Percentiles rank a stretch among this genome's conserved stretches.
These are phyloP conservation scores for Cardamine occulta DNA, from an alignment of 345 rosid species.

Conservation along the genomic window DNA sequence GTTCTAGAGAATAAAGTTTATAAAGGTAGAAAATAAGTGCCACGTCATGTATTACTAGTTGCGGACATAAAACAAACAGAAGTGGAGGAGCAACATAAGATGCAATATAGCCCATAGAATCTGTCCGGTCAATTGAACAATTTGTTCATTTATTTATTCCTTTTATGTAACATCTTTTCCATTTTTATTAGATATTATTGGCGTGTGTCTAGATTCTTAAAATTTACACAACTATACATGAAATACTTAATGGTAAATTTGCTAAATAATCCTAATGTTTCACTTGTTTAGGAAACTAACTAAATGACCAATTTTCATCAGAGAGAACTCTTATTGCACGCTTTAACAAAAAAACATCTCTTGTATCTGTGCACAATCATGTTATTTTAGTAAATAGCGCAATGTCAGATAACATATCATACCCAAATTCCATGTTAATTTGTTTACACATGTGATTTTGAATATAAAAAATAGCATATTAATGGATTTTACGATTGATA, in stretches of 20 bases:
- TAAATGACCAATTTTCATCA: not conserved
- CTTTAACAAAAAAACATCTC: too few species aligned
- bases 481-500: not conserved
- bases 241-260: not conserved
- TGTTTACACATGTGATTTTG: not conserved
- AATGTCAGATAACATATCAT: not conserved
- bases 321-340: not conserved
- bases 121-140: slow-evolving; percentile 45
- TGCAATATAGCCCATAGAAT: slow-evolving; percentile 42
- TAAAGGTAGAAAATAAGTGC: slow-evolving; percentile 8
- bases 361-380: not conserved
- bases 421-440: not conserved
- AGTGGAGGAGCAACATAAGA: slow-evolving; percentile 45
- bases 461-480: not conserved
- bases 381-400: not conserved
- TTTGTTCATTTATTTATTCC: slow-evolving; percentile 27
- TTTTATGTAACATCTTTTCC: slow-evolving; percentile 27
- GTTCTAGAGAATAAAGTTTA: not conserved
- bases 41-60: slow-evolving; percentile 41
- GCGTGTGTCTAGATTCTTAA: not conserved
- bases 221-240: not conserved
- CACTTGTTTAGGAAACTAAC: not conserved
- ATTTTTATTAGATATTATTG: slow-evolving; percentile 21
- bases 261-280: not conserved
- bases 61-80: slow-evolving; percentile 41